These are phyloP conservation scores for Xylaria intraflava DNA, from an alignment of 495 filamentous ascomycete genomes.

Conservation along the genomic window DNA sequence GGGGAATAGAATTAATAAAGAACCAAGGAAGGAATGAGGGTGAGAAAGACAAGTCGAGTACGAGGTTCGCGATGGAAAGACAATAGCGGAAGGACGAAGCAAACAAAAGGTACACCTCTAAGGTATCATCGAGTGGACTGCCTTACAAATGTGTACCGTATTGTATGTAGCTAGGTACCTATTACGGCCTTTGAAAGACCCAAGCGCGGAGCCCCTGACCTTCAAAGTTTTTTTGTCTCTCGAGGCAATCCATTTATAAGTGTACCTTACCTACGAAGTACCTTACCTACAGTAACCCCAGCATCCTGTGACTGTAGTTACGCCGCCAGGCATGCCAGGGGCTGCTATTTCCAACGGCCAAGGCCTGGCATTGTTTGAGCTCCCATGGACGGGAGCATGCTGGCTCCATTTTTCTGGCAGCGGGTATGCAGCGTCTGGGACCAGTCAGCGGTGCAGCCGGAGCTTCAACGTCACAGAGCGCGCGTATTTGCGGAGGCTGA, in stretches of 20 bases:
- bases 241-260: too few relatives aligned
- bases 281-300: too few relatives aligned
- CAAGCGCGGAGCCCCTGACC: too few relatives aligned
- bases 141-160: too few relatives aligned
- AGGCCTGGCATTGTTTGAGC: background rate
- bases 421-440: background rate
- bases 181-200: too few relatives aligned
- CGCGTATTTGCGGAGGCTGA: background rate
- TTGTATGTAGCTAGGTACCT: too few relatives aligned
- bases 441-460: background rate
- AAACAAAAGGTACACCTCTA: background rate
- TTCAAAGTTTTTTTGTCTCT: too few relatives aligned
- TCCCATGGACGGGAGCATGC: background rate
- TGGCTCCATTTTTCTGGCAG: background rate
- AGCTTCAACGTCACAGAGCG: slow-evolving; percentile 5
- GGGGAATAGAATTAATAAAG: background rate
- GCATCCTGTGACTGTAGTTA: background rate
- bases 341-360: background rate
- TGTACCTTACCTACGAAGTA: too few relatives aligned
- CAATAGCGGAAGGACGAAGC: slow-evolving; percentile 3
- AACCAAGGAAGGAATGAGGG: background rate
- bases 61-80: background rate
- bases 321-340: background rate
- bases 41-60: background rate
- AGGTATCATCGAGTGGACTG: background rate